phyloP scores from a whole-genome alignment of 805 yeast genomes.

The Ogataea nonfermentans region DNA sequence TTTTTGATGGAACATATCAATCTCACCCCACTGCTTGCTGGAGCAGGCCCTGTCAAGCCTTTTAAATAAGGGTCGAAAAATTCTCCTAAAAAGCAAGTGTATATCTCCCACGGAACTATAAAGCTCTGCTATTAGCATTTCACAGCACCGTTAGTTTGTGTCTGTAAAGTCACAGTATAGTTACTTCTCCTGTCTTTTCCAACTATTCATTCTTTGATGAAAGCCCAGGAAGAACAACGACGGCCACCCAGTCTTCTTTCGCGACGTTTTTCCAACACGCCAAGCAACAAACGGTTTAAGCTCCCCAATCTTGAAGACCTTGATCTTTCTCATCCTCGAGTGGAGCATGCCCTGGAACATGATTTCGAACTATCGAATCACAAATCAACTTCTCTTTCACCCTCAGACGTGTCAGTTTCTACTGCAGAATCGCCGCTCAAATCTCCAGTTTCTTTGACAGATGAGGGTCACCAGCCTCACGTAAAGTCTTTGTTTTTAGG shows the following conservation, averaged over 20 bases:
- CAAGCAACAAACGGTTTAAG: constrained; percentile 2
- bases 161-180: too few relatives aligned
- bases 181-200: not conserved
- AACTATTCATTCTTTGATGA: constrained; percentile 1
- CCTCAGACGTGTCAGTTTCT: constrained; percentile 8
- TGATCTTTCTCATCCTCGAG: too few relatives aligned
- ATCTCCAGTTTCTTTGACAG: constrained; percentile 13
- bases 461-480: not conserved
- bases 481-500: not conserved
- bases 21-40: too few relatives aligned
- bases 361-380: not conserved
- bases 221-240: not conserved
- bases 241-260: not conserved
- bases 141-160: too few relatives aligned
- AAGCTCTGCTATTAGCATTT: too few relatives aligned
- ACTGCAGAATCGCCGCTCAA: constrained; percentile 14
- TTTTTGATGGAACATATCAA: too few relatives aligned
- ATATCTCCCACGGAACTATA: not conserved
- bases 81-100: too few relatives aligned
- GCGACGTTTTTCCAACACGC: not conserved
- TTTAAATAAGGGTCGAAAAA: too few relatives aligned
- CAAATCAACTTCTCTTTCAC: constrained; percentile 5
- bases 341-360: not conserved
- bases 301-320: constrained; percentile 1
- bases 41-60: too few relatives aligned